Evolutionary conservation across 257 asterid genomes (phyloP).

Genomic region (Solanum clarkiae): DNA sequence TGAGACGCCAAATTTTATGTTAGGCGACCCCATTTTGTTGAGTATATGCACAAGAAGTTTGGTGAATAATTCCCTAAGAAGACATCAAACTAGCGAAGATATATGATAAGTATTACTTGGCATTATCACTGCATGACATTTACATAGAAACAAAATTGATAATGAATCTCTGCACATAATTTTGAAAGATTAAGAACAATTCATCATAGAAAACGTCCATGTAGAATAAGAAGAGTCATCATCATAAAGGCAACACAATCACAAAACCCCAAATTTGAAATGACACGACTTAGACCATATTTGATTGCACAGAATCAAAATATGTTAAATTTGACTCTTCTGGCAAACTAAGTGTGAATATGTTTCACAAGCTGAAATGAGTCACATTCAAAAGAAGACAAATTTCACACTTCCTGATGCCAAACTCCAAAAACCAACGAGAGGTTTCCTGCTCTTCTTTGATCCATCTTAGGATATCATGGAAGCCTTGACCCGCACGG

Average conservation of each 20-base stretch:
- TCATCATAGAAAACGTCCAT: background rate
- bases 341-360: too few species aligned
- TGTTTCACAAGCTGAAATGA: too few species aligned
- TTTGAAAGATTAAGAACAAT: background rate
- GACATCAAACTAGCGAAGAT: background rate
- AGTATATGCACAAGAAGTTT: background rate
- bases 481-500: too few species aligned
- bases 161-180: background rate
- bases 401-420: too few species aligned
- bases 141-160: background rate
- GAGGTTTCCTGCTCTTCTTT: too few species aligned
- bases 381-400: too few species aligned
- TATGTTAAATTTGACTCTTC: too few species aligned
- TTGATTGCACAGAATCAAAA: too few species aligned
- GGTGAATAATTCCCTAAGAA: background rate
- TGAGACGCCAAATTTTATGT: background rate
- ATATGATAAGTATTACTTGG: background rate
- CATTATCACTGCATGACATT: background rate
- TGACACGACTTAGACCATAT: background rate
- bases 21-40: background rate
- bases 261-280: too few species aligned
- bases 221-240: background rate
- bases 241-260: too few species aligned
- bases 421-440: too few species aligned
- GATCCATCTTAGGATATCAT: too few species aligned